Evolutionary conservation across 805 yeast genomes (phyloP), one percentile per base, ranked within the genome.

Genomic region (Wickerhamiella nectarea): DNA sequence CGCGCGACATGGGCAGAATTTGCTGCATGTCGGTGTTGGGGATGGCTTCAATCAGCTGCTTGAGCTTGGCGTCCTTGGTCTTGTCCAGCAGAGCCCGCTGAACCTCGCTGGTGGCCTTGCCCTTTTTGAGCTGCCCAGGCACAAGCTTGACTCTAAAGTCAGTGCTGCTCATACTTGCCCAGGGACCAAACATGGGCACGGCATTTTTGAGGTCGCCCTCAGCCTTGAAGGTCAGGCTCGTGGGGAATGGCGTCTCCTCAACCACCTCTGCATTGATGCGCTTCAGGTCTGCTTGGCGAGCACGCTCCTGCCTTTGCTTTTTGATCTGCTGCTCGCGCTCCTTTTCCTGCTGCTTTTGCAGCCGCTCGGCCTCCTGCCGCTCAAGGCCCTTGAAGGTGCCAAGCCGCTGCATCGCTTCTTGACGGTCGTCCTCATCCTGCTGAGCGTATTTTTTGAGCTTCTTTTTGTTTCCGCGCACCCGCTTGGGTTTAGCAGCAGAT

Each of bases 161-260:
- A 59, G 70, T 74, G 57, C 80, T 80, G 47, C 66, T 70, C 50
- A 91, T 59, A 0, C 96, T 71, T 10, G 73, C 62, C 95, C 95
- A 91, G 2, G 98, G 98, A 0, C 91, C 96, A 68, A 86, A 89
- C 15, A 84, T 76, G 0, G 95, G 93, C 10, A 89, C 71, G 6
- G 81, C 75, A 46, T 76, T 82, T 9, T 67, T 54, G 9, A 82
- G 64, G 2, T 55, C 63, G 55, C 82, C 94, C 1, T 65, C 68
- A 22, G 50, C 48, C 1, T 56, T 53, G 29, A 52, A 52, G 10
- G 57, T 41, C 3, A 67, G 55, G 51, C 72, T 78, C 6, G 68
- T 57, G 25, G 71, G 69, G 35, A 66, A 66, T 43, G 67, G 58
- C 48, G 65, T 68, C 36, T 47, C 50, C 21, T 56, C 60, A 4